Conservation (phyloP, 768 basidiomycete species). For the Cystobasidiopsis lactophilus region DNA sequence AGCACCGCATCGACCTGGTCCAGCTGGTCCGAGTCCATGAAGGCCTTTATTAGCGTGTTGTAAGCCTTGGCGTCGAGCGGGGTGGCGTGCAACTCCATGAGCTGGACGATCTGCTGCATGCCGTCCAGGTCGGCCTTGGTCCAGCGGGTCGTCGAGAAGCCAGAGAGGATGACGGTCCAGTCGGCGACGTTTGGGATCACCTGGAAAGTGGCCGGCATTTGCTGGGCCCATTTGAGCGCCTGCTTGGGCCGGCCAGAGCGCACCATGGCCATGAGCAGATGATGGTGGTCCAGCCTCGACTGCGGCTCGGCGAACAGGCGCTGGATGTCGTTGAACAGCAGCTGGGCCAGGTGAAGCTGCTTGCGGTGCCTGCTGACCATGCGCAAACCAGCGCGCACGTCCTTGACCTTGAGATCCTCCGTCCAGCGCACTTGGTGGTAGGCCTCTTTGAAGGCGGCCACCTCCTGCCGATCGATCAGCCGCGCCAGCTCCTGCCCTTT, state of each 20-base stretch:
- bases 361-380: background rate
- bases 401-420: too few relatives aligned
- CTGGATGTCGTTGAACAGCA: constrained; percentile 10
- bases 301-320: background rate
- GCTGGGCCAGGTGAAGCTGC: background rate
- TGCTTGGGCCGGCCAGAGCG: background rate
- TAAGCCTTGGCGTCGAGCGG: constrained; percentile 10
- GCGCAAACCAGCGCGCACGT: too few relatives aligned
- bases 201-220: background rate
- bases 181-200: constrained; percentile 3
- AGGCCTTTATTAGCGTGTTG: constrained; percentile 12
- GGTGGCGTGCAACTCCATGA: background rate
- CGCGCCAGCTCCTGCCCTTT: too few relatives aligned
- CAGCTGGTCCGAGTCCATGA: constrained; percentile 3
- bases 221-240: constrained; percentile 11
- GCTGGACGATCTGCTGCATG: constrained; percentile 1
- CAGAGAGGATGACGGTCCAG: constrained; percentile 12
- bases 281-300: constrained; percentile 6
- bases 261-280: constrained; percentile 5
- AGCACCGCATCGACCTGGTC: background rate
- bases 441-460: too few relatives aligned
- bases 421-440: too few relatives aligned
- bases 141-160: background rate
- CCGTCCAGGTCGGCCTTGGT: constrained; percentile 3
- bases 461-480: too few relatives aligned